These are phyloP conservation scores for Jaenimonas drosophilae DNA, from an alignment of 208 protist genomes.

Conservation along the genomic window DNA sequence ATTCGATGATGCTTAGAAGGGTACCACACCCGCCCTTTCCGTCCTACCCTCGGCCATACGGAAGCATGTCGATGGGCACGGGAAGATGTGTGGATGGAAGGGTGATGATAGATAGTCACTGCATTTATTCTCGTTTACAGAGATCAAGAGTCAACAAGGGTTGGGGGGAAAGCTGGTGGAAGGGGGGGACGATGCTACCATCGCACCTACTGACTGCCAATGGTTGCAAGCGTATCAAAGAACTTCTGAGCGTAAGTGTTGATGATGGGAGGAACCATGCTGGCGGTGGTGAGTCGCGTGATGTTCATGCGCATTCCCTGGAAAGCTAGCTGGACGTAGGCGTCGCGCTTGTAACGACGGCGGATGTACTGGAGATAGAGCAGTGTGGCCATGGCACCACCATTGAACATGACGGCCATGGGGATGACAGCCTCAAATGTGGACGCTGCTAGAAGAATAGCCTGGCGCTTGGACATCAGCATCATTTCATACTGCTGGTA, in stretches of 20 bases:
- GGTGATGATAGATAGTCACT: no score
- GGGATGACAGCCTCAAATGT: constrained; percentile 52
- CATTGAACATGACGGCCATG: constrained; percentile 62
- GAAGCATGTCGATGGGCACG: no score
- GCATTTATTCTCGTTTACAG: no score
- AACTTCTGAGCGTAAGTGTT: constrained; percentile 53
- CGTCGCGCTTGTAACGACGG: constrained; percentile 57
- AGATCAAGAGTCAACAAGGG: no score
- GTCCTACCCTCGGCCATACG: no score
- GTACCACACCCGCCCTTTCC: no score
- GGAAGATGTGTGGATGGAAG: no score
- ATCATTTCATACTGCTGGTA: constrained; percentile 25
- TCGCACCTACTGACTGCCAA: no score
- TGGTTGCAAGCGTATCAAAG: constrained; percentile 55
- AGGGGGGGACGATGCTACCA: no score
- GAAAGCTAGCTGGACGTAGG: constrained; percentile 58
- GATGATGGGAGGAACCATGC: constrained; percentile 29
- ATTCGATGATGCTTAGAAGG: no score
- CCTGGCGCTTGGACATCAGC: constrained; percentile 12
- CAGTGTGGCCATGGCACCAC: constrained; percentile 54
- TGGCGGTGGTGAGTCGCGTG: constrained; percentile 16
- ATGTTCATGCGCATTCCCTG: constrained; percentile 49
- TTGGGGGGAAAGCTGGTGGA: no score
- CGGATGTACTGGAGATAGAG: constrained; percentile 75
- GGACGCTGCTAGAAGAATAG: constrained; percentile 27